Evolutionary conservation across 257 asterid species (phyloP).

Genomic region (Przewalskia tangutica): DNA sequence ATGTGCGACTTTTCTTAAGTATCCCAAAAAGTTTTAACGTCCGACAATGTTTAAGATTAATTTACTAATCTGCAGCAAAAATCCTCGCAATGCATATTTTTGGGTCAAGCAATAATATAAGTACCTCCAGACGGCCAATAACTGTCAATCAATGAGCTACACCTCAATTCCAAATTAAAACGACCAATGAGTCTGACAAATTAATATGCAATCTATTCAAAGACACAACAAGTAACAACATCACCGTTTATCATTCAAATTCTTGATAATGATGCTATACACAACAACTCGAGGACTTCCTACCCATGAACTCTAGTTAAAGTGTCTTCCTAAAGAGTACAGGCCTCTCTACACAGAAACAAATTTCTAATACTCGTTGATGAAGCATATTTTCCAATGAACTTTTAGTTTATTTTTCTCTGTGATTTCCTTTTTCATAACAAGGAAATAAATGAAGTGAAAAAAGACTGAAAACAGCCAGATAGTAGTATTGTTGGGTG

Average conservation of each 20-base stretch:
- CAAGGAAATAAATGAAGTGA: neutral
- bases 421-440: neutral
- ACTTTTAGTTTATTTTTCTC: neutral
- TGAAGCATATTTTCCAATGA: neutral
- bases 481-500: neutral
- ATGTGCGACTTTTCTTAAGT: neutral
- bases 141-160: neutral
- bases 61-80: neutral
- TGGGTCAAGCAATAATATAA: neutral
- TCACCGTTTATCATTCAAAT: neutral
- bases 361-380: neutral
- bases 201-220: neutral
- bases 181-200: neutral
- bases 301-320: neutral
- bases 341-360: neutral
- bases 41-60: neutral
- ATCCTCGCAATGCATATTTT: neutral
- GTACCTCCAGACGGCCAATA: neutral
- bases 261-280: neutral
- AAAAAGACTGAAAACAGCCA: neutral
- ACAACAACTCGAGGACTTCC: neutral
- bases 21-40: neutral
- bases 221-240: neutral
- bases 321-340: neutral
- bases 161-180: neutral